Base-by-base conservation (phyloP, 495 filamentous ascomycete species). In the Arthonia radiata region DNA sequence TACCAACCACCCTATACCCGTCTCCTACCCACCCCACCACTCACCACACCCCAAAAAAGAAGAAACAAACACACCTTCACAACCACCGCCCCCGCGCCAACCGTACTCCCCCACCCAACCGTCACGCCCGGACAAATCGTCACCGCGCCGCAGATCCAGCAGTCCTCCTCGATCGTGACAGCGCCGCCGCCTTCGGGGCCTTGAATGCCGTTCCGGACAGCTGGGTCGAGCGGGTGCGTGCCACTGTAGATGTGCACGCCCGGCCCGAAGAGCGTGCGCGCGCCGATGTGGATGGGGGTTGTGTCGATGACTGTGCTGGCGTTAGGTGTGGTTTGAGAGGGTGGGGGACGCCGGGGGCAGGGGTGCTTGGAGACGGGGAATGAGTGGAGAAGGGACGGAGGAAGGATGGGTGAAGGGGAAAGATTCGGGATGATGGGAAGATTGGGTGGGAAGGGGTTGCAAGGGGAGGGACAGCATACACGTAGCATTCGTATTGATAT, bases 41-140 rank as follows among this genome's bases (percentile, higher is more conserved):
- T n/a, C n/a, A n/a, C n/a, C n/a, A n/a, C n/a, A n/a, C n/a, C n/a
- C n/a, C n/a, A n/a, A n/a, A n/a, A n/a, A n/a, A n/a, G n/a, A n/a
- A n/a, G n/a, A n/a, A n/a, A n/a, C n/a, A 14, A 27, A 47, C 58
- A 34, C 55, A 83, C 79, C 59, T 73, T 91, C 1, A 76, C 89
- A 7, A 91, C 82, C 12, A 91, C 78, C 44, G 72, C 78, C 0
- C 76, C 79, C n/a, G 82, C 79, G 0, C 76, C 81, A 37, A 91
- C 56, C 0, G 69, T 69, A 11, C 60, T 61, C 1, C 79, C 72
- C 35, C 61, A 71, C 0, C 82, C 81, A 33, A 91, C 69, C 4
- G 54, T 82, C 14, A 93, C 75, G 0, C 82, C 82, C 0, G 76
- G 67, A 11, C 75, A 44, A 4, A 93, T 54, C 21, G 58, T 60